phyloP scores from a whole-genome alignment of 129 eudicot species.

The Saposhnikovia divaricata region DNA sequence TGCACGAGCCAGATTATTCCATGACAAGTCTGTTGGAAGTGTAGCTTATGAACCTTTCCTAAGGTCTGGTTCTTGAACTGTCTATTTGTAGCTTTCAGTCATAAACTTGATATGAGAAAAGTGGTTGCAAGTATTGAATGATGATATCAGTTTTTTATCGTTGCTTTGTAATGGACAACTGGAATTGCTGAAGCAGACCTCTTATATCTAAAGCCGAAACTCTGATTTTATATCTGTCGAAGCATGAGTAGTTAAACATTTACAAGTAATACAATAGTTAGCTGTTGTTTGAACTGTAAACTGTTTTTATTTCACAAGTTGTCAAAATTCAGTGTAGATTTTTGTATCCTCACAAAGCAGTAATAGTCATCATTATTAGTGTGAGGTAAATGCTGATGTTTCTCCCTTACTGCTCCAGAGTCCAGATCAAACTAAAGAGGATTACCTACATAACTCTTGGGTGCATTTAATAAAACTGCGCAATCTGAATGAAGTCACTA shows the following conservation, averaged over 20 bases:
- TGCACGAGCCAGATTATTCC: conserved; percentile 42
- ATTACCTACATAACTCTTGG: not conserved
- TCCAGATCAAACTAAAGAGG: not conserved
- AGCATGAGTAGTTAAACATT: not conserved
- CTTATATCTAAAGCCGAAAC: not conserved
- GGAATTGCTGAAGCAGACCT: not conserved
- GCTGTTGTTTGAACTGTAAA: not conserved
- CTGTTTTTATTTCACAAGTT: not conserved
- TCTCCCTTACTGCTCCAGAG: not conserved
- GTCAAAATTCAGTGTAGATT: not conserved
- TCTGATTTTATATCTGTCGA: not conserved
- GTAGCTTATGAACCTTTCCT: conserved; percentile 81
- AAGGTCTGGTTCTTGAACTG: conserved; percentile 41
- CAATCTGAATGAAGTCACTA: not conserved
- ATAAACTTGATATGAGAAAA: not conserved
- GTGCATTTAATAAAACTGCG: not conserved
- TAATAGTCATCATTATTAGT: not conserved
- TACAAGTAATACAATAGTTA: not conserved
- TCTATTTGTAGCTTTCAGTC: conserved; percentile 15
- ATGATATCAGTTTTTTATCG: not conserved
- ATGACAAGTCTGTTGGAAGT: conserved; percentile 38
- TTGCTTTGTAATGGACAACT: not conserved
- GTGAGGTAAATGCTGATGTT: not conserved
- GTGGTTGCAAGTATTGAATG: not conserved
- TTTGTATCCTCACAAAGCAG: not conserved